Base-by-base conservation (phyloP, 768 basidiomycete genomes). In the Russula vinacea region DNA sequence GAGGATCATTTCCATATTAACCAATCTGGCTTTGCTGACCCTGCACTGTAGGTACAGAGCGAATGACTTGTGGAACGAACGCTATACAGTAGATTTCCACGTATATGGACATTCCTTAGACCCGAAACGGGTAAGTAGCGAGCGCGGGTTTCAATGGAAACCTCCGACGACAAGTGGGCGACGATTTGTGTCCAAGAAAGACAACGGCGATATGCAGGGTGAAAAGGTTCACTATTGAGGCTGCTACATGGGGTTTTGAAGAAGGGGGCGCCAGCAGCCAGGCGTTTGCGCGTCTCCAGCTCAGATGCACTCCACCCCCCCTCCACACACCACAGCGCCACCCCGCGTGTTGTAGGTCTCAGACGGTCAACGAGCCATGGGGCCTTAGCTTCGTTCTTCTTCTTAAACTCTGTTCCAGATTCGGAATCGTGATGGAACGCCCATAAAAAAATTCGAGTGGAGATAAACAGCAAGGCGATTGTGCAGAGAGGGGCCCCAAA, bases 191-290 rank as follows among this genome's bases (percentile, higher is more conserved):
- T 49, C 50, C 54, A 14, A 62, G 60, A 64, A 58, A 45, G 56
- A 64, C 51, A 54, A 64, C 57, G 62, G 62, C 10, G 57, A 64
- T 32, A 57, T 61, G 22, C n/a, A 29, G 42, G 42, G 56, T 35
- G 29, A 11, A 24, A 13, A 39, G 39, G 32, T 17, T 35, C 5
- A 13, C 37, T 14, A 55, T 55, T 17, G 37, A 16, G 29, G 29
- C 29, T 29, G 49, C 49, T 14, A 35, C 26, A 50, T 50, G 24
- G 26, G 49, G 26, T 17, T 49, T 49, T 29, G 26, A 50, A 29
- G 45, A 33, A 52, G 51, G 29, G 29, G 26, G 17, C 51, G 33
- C 51, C 22, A 40, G 16, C 22, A 26, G 54, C 7, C 14, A 24
- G 56, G 56, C 56, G 56, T 22, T 22, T 13, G 56, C 45, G 56